These are phyloP conservation scores for Lotus japonicus DNA, from an alignment of 306 rosid genomes.

Conservation along the genomic window DNA sequence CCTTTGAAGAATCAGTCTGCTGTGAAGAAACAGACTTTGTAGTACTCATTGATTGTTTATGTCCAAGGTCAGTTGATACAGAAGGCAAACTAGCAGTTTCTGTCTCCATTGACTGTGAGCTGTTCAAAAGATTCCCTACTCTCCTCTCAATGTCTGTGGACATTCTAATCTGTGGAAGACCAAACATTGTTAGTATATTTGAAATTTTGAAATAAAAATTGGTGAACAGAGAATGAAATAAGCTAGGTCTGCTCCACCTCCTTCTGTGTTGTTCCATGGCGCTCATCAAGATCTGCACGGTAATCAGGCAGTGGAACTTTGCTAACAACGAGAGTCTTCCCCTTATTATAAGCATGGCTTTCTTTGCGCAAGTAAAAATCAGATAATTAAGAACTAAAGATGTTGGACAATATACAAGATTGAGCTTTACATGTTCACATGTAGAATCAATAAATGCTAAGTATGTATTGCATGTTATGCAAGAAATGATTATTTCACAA, in stretches of 20 bases:
- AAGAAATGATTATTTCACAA: constrained; percentile 6
- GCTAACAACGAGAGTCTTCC: constrained; percentile 85
- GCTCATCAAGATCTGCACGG: constrained; percentile 95
- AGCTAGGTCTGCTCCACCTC: constrained; percentile 46
- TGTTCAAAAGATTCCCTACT: constrained; percentile 75
- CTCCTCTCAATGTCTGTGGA: constrained; percentile 69
- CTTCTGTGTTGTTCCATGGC: constrained; percentile 85
- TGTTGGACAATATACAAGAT: constrained; percentile 16
- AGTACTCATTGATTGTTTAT: constrained; percentile 30
- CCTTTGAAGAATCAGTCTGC: constrained; percentile 45
- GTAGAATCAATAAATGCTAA: not conserved
- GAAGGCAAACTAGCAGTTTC: constrained; percentile 28
- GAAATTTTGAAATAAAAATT: constrained; percentile 3
- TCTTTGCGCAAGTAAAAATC: constrained; percentile 62
- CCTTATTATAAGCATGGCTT: constrained; percentile 88
- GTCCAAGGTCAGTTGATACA: constrained; percentile 33
- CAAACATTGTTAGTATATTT: not conserved
- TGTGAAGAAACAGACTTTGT: constrained; percentile 24
- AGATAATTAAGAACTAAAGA: constrained; percentile 18
- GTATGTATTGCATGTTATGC: not conserved
- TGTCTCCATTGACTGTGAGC: constrained; percentile 37
- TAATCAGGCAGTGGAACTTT: constrained; percentile 90
- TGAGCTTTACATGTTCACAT: not conserved
- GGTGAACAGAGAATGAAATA: not conserved
- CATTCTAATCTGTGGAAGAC: constrained; percentile 69